Base-by-base conservation (phyloP, 2,329 filamentous ascomycete species). In the Ophidiomyces ophidiicola region DNA sequence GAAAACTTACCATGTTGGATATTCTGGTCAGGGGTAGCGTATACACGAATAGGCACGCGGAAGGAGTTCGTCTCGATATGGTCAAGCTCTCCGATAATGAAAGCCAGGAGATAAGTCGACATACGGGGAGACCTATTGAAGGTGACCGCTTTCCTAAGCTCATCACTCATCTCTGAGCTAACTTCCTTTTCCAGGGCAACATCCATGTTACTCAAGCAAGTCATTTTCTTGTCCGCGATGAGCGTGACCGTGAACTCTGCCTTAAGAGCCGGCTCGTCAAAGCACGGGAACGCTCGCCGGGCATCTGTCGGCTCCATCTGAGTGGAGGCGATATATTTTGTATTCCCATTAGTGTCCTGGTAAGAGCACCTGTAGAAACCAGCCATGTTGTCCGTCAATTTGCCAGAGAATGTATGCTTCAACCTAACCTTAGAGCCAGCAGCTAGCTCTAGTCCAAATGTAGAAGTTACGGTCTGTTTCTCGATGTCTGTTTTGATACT, bases 251-350 rank as follows among this genome's bases (percentile, higher is more conserved):
- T 88, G 64, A 93, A 96, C 49, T 82, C 80, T 26, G 88, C 84
- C 70, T 96, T 96, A 50, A 96, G 71, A 18, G 85, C 80, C 19
- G 88, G 88, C 67, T 96, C 90, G 56, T 96, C 88, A 60, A 94
- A 94, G 65, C 88, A 94, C 30, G 88, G 88, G 66, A 96, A 93
- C 5, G 88, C 86, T 51, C 87, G 74, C 52, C 88, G 76, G 46
- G 85, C 87, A 65, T 96, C 88, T 10, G 88, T 94, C 26, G 88
- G 80, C 67, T 96, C 88, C 82, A 96, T 93, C 69, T 96, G 88
- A 12, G 84, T 84, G 18, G 86, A 88, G 19, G 87, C 88, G 55
- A 96, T 71, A 58, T 87, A 81, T 49, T 82, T 82, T 43, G 80
- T 78, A 44, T 75, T 76, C 26, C 88, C 88, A 54, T 90, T 77